Conservation (phyloP, 2,329 filamentous ascomycete species). For the Plectosphaerella cucumerina region DNA sequence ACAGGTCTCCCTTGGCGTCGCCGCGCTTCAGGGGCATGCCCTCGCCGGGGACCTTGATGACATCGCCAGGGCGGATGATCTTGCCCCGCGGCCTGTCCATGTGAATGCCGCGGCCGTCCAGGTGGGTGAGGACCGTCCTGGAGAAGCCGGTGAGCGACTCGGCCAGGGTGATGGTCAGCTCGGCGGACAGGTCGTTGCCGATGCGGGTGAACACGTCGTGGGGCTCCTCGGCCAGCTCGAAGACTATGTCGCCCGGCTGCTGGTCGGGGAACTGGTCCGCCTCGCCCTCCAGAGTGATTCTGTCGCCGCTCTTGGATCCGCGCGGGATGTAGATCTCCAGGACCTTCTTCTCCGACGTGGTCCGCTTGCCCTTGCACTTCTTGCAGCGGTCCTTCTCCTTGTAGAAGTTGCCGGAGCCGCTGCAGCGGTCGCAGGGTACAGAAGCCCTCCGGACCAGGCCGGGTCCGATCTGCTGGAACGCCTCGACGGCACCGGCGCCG, state of each 20-base stretch:
- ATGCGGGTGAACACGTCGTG: constrained; percentile 81
- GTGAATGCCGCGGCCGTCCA: constrained; percentile 87
- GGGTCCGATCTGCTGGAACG: constrained; percentile 78
- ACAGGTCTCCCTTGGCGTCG: constrained; percentile 81
- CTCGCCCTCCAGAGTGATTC: constrained; percentile 86
- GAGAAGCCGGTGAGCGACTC: constrained; percentile 89
- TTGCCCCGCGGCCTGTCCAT: constrained; percentile 77
- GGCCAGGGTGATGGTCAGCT: constrained; percentile 73
- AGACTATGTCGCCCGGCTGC: constrained; percentile 88
- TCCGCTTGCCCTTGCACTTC: constrained; percentile 94
- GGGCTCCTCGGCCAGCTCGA: constrained; percentile 74
- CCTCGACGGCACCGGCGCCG: constrained; percentile 72
- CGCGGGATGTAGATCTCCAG: constrained; percentile 94
- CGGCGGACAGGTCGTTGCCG: constrained; percentile 78
- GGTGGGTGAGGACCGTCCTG: constrained; percentile 82
- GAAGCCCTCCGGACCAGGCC: constrained; percentile 80
- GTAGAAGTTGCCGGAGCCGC: constrained; percentile 79
- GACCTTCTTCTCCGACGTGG: constrained; percentile 84
- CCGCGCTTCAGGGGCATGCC: constrained; percentile 92
- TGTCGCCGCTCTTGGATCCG: constrained; percentile 81
- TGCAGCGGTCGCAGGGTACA: constrained; percentile 76
- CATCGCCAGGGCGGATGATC: constrained; percentile 76
- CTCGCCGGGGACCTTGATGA: constrained; percentile 81
- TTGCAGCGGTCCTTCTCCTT: constrained; percentile 98
- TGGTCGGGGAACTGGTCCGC: constrained; percentile 89